phyloP scores from a whole-genome alignment of 148 eudicot genomes.

The Heliamphora exappendiculata region DNA sequence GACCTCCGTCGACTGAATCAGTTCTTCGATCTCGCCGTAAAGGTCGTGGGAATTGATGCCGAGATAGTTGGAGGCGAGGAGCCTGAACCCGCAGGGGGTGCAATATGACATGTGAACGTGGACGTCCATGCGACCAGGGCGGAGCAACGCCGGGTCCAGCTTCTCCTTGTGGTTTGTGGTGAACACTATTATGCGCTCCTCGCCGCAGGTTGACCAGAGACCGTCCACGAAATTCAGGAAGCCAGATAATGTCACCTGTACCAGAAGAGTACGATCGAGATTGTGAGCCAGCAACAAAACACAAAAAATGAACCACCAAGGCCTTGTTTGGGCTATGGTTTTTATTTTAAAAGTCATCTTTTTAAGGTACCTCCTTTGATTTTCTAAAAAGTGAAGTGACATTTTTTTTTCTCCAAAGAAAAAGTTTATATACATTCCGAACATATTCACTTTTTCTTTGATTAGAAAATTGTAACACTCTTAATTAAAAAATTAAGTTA shows the following conservation, averaged over 20 bases:
- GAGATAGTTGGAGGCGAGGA: slow-evolving; percentile 35
- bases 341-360: too few species aligned
- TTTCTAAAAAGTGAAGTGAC: too few species aligned
- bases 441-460: too few species aligned
- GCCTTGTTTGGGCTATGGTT: too few species aligned
- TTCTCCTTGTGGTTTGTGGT: slow-evolving; percentile 57
- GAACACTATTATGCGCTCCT: slow-evolving; percentile 50
- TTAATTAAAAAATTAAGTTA: too few species aligned
- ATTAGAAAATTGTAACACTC: too few species aligned
- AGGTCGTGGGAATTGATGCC: slow-evolving; percentile 20
- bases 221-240: slow-evolving; percentile 53
- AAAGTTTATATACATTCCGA: too few species aligned
- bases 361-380: too few species aligned
- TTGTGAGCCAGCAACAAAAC: too few species aligned
- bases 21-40: slow-evolving; percentile 21
- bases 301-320: too few species aligned
- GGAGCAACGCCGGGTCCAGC: slow-evolving; percentile 49
- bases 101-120: slow-evolving; percentile 58
- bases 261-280: too few species aligned
- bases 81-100: slow-evolving; percentile 24
- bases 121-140: slow-evolving; percentile 62
- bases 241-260: slow-evolving; percentile 49
- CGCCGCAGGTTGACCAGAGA: slow-evolving; percentile 58
- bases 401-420: too few species aligned
- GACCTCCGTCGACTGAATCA: slow-evolving; percentile 18